These are phyloP conservation scores for Saccharomyces paradoxus DNA, from an alignment of 805 yeast genomes.

Conservation along the genomic window DNA sequence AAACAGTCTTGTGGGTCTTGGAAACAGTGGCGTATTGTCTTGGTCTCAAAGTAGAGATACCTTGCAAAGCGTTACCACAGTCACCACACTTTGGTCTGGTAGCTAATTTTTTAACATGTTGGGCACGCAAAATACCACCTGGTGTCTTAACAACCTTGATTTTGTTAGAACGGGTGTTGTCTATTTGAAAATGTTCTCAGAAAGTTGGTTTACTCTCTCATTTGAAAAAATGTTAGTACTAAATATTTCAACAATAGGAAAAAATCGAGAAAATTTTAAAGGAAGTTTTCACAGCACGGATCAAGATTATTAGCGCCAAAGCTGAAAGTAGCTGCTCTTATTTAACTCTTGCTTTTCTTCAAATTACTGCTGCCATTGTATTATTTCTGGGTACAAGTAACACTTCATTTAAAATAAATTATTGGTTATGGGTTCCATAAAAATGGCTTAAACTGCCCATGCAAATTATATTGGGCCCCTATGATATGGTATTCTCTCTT, in stretches of 20 bases:
- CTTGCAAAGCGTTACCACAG: slow-evolving; percentile 74
- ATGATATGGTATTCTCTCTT: background rate
- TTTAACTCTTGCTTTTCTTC: background rate
- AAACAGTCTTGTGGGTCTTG: slow-evolving; percentile 95
- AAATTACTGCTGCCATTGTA: background rate
- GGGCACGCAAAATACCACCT: slow-evolving; percentile 98
- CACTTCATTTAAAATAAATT: too few relatives aligned
- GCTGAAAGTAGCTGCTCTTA: too few relatives aligned
- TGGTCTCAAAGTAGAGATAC: slow-evolving; percentile 94
- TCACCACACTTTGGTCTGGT: slow-evolving; percentile 86
- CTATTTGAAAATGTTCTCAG: slow-evolving; percentile 30
- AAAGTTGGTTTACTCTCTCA: background rate
- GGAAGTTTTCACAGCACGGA: background rate
- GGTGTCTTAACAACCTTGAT: slow-evolving; percentile 99
- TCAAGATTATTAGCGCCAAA: too few relatives aligned
- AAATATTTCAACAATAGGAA: background rate
- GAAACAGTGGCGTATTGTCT: slow-evolving; percentile 93
- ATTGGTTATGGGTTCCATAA: too few relatives aligned
- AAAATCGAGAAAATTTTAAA: background rate
- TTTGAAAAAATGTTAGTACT: background rate
- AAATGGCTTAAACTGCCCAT: background rate
- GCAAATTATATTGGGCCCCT: background rate
- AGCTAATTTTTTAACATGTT: slow-evolving; percentile 89
- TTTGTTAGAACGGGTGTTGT: slow-evolving; percentile 99
- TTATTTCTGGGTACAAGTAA: too few relatives aligned